Conservation (phyloP, 1,284 basidiomycete genomes). For the Porodaedalea pini region DNA sequence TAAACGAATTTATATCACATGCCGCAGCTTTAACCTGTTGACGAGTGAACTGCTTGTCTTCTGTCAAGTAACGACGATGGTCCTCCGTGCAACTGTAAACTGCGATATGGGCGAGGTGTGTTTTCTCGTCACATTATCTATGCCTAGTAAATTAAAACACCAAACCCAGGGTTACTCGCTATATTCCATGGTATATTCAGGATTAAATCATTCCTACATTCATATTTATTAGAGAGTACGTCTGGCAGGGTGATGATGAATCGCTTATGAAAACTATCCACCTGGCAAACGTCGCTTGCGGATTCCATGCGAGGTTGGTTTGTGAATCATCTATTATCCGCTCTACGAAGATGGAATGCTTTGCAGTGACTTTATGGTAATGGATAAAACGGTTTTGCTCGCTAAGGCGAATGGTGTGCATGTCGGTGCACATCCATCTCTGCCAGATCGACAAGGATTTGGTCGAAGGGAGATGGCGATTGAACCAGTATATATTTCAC, state of each 20-base stretch:
- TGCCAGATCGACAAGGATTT: constrained; percentile 62
- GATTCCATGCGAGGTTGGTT: constrained; percentile 58
- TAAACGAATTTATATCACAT: too few relatives aligned
- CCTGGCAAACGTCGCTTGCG: constrained; percentile 61
- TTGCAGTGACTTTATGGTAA: constrained; percentile 54
- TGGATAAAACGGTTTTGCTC: constrained; percentile 54
- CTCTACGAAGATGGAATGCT: too few relatives aligned
- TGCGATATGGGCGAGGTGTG: constrained; percentile 62
- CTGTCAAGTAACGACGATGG: constrained; percentile 9
- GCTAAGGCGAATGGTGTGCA: constrained; percentile 50
- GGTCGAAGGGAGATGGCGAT: constrained; percentile 60
- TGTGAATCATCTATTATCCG: too few relatives aligned
- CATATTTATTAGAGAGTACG: not conserved
- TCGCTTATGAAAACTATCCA: constrained; percentile 60
- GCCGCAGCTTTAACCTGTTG: too few relatives aligned
- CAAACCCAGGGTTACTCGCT: constrained; percentile 48
- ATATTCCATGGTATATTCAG: constrained; percentile 38
- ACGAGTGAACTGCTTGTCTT: not conserved
- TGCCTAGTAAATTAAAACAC: not conserved
- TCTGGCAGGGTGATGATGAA: constrained; percentile 52
- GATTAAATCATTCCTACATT: not conserved
- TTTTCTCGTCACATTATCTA: not conserved
- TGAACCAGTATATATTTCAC: constrained; percentile 40
- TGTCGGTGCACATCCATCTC: constrained; percentile 59
- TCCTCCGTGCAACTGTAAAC: constrained; percentile 48